A percentile compares a stretch with the other conserved stretches of the same genome.
phyloP scores from a whole-genome alignment of 208 protist genomes.

The Trypanosoma theileri region DNA sequence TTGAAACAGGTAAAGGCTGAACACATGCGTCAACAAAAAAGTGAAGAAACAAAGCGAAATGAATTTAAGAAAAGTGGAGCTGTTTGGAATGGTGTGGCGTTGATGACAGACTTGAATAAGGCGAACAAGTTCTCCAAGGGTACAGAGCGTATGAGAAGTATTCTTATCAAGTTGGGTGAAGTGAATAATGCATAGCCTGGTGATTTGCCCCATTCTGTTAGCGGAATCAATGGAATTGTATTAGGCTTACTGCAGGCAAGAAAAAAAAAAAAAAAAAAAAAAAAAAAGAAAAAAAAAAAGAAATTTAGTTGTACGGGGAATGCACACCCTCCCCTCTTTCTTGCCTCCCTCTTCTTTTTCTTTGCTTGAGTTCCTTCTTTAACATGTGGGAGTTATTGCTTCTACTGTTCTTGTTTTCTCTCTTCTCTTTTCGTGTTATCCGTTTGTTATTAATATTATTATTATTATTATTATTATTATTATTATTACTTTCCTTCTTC shows the following conservation, averaged over 20 bases:
- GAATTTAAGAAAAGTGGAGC: slow-evolving; percentile 58
- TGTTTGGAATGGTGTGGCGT: slow-evolving; percentile 70
- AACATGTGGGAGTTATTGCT: background rate
- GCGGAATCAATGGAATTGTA: too few relatives aligned
- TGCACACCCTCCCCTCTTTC: too few relatives aligned
- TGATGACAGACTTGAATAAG: slow-evolving; percentile 75
- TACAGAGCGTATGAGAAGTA: slow-evolving; percentile 79
- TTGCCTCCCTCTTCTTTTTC: slow-evolving; percentile 1
- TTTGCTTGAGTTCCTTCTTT: background rate
- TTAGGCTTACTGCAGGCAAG: background rate
- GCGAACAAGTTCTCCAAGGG: slow-evolving; percentile 78
- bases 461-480: slow-evolving; percentile 10
- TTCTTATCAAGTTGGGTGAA: slow-evolving; percentile 49
- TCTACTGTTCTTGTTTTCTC: too few relatives aligned
- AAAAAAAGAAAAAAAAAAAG: slow-evolving; percentile 2
- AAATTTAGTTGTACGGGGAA: background rate
- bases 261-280: background rate
- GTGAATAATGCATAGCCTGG: slow-evolving; percentile 10
- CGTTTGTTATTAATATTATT: background rate
- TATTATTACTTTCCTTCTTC: slow-evolving; percentile 13
- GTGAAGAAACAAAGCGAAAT: slow-evolving; percentile 42
- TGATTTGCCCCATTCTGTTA: too few relatives aligned
- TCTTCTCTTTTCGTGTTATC: slow-evolving; percentile 14
- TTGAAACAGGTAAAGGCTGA: slow-evolving; percentile 45
- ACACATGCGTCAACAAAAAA: slow-evolving; percentile 63